Conservation (phyloP, 768 basidiomycete genomes). For the Xerocomus brunneocitrinus region DNA sequence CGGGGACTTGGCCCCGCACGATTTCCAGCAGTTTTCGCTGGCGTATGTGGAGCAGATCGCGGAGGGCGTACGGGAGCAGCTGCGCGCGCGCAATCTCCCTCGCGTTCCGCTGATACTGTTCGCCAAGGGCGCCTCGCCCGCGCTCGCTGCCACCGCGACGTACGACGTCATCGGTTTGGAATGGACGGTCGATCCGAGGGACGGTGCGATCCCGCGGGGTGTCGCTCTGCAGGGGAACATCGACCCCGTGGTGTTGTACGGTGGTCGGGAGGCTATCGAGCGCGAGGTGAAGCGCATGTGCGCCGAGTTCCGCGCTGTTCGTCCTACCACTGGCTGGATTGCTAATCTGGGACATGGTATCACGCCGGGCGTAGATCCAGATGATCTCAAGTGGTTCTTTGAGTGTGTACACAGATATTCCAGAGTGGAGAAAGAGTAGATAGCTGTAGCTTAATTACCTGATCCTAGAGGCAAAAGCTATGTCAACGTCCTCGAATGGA, state of each 20-base stretch:
- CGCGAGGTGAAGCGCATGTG: slow-evolving; percentile 78
- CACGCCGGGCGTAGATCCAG: slow-evolving; percentile 91
- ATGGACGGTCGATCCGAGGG: slow-evolving; percentile 80
- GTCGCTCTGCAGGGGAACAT: slow-evolving; percentile 88
- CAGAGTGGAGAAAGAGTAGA: slow-evolving; percentile 6
- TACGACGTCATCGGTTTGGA: slow-evolving; percentile 92
- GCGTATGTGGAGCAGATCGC: slow-evolving; percentile 76
- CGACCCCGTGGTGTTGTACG: slow-evolving; percentile 85
- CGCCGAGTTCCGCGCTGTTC: slow-evolving; percentile 57
- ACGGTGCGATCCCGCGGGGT: slow-evolving; percentile 52
- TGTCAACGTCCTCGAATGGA: no score
- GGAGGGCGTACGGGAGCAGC: slow-evolving; percentile 54
- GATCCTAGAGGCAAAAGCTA: no score
- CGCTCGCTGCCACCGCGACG: slow-evolving; percentile 60
- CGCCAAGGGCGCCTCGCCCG: slow-evolving; percentile 87
- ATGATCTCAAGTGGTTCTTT: slow-evolving; percentile 88
- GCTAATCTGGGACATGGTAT: slow-evolving; percentile 97
- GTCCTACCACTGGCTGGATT: slow-evolving; percentile 76
- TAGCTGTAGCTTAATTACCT: neutral
- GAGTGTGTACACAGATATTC: slow-evolving; percentile 88
- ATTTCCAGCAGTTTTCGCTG: slow-evolving; percentile 80
- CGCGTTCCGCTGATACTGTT: slow-evolving; percentile 84
- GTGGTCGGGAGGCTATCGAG: slow-evolving; percentile 83
- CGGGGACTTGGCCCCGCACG: slow-evolving; percentile 83
- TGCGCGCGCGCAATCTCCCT: slow-evolving; percentile 51